Base-by-base conservation (phyloP, 805 yeast genomes). In the Isabelozyma heimii region DNA sequence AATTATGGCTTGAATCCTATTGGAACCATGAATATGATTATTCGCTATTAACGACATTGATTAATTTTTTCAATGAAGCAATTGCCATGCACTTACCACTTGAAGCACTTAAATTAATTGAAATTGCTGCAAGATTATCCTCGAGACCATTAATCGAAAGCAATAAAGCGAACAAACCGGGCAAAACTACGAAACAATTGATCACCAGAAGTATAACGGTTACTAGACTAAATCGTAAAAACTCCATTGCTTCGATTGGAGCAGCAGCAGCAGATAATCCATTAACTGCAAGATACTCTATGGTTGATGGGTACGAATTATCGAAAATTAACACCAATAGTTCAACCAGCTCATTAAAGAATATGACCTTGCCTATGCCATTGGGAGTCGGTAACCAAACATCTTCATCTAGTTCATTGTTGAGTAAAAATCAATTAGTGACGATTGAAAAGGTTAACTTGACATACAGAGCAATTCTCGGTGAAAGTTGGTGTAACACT, bases 1-100 rank as follows among this genome's bases (percentile, higher is more conserved):
- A 83, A 62, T 72, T 81, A 35, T 92, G 99, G 99, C 69, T 92
- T 65, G 96, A 90, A 65, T 85, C 94, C 45, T 91, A 87, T 62
- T 92, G 97, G 97, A 81, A 84, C 53, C 81, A 79, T 43, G 74
- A 77, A 40, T 47, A 66, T 5, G 96, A 91, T 63, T 80, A 79
- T 52, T 67, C 65, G 24, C 70, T 84, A 38, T 68, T 91, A 42
- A 82, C 94, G 10, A 85, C 89, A 0, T 69, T 90, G 58, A 77
- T 87, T 42, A 87, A 87, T 59, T 87, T 90, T 61, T 84, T 89
- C 60, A 88, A 87, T 62, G 96, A 88, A 65, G 90, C 84, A 12
- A 75, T 84, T n/a, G 73, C 81, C n/a, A 59, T 64, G 10, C 73
- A 64, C 49, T 67, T 87, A 46, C 95, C 94, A 0, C 66, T 84